Percentiles rank a stretch among this genome's conserved stretches.
phyloP scores from a whole-genome alignment of 192 early-diverging fungal genomes.

The Diversispora eburnea region DNA sequence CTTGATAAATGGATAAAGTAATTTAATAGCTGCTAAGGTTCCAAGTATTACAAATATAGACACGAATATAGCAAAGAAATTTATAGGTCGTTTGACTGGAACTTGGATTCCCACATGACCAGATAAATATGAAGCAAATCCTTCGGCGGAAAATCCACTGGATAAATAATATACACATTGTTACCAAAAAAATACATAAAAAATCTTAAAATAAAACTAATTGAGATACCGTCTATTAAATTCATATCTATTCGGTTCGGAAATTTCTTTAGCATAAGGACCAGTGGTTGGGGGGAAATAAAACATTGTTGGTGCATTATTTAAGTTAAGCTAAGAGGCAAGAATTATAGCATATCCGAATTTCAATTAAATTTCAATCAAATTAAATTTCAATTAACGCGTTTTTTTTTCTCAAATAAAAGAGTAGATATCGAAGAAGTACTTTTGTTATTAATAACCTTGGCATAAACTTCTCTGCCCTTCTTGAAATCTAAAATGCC shows the following conservation, averaged over 20 bases:
- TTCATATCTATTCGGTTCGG: constrained; percentile 57
- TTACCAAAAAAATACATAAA: not conserved
- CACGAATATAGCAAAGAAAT: constrained; percentile 47
- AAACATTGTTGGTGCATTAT: constrained; percentile 60
- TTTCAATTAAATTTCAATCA: not conserved
- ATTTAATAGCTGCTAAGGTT: constrained; percentile 32
- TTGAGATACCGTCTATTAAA: constrained; percentile 47
- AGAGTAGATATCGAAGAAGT: not conserved
- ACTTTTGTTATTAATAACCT: constrained; percentile 40
- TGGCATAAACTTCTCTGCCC: constrained; percentile 59
- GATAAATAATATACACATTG: not conserved
- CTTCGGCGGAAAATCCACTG: constrained; percentile 64
- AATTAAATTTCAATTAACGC: not conserved
- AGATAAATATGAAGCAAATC: constrained; percentile 56
- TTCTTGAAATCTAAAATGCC: constrained; percentile 62
- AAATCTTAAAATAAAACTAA: not conserved
- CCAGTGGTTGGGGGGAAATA: constrained; percentile 66
- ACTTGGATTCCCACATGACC: constrained; percentile 37
- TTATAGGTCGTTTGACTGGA: constrained; percentile 51
- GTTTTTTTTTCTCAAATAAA: not conserved
- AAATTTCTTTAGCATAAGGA: constrained; percentile 39
- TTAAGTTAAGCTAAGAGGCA: constrained; percentile 43
- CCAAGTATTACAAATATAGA: constrained; percentile 38
- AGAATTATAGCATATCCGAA: not conserved
- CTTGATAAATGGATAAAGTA: constrained; percentile 42